Base-by-base conservation (phyloP, 169 alveolate species). In the Plasmodium vinckei region DNA sequence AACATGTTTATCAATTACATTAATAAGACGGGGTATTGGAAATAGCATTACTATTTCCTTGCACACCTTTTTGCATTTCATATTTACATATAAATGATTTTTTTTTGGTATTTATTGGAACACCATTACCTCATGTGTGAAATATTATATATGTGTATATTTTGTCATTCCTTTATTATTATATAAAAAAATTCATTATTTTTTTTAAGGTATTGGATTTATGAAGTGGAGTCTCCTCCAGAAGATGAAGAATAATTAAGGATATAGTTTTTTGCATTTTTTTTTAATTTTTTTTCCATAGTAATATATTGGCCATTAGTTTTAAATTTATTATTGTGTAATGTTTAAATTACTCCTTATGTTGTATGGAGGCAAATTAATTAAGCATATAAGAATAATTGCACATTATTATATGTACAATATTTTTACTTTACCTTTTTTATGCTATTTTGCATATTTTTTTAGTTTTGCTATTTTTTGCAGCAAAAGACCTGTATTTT, bases 211-310 rank as follows among this genome's bases (percentile, higher is more conserved):
- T 95, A 95, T 73, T 95, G 98, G 98, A 94, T 95, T 10, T 95
- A 95, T 92, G 98, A 95, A 73, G 98, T 95, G 47, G 98, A 95
- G 64, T 94, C 98, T 10, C 98, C 98, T 2, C 94, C 96, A n/a
- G 94, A 93, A 33, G 94, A 89, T 27, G 92, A 93, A 49, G 87
- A 70, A 19, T 47, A 69, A 69, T 69, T 47, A 69, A 46, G 9
- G 15, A 42, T 46, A 15, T 68, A 7, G 9, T 46, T 46, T 47
- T 69, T 21, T 49, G 7, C 49, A 5, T 27, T 63, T 69, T 64
- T 64, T 64, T 33, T n/a, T 39, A 27, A 27, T 64, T 64, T 33
- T 64, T 39, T 64, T n/a, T 33, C 17, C 59, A 23, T 39, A 15
- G 49, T 64, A 57, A 57, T 57, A 57, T 57, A 57, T 9, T 57